phyloP scores from a whole-genome alignment of 345 rosid species.

The Psidium guajava region DNA sequence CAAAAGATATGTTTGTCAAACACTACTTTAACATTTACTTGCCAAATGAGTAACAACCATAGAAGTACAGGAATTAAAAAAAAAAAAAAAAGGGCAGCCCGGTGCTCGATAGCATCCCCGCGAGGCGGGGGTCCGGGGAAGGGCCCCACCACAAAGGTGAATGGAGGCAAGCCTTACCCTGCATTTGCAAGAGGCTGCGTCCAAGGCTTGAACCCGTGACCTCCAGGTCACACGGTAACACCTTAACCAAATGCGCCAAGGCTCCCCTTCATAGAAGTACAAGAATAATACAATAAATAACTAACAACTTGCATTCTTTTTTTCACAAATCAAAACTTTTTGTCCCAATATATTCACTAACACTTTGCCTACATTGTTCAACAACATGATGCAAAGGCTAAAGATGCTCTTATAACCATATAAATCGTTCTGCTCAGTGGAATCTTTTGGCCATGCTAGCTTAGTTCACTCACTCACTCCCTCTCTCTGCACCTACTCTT shows the following conservation, averaged over 20 bases:
- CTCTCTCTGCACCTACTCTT: neutral
- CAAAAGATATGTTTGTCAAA: neutral
- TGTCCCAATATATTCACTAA: neutral
- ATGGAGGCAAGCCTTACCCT: no score
- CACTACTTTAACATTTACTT: neutral
- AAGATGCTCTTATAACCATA: neutral
- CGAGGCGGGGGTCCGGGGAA: no score
- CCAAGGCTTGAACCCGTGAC: no score
- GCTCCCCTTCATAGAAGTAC: neutral
- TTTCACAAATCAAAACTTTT: neutral
- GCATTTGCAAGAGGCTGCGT: no score
- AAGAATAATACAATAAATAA: neutral
- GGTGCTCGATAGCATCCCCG: no score
- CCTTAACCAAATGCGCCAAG: no score
- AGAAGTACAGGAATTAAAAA: neutral
- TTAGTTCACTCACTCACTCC: neutral
- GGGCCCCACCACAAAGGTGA: no score
- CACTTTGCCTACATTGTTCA: neutral
- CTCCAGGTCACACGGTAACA: no score
- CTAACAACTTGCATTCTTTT: neutral
- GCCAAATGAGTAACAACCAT: neutral
- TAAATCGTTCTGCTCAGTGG: neutral
- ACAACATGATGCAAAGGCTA: neutral
- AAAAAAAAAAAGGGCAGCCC: no score
- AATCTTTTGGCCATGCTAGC: neutral